Evolutionary conservation across 1,139 yeast species (phyloP).

Genomic region (Blastobotrys niveus): DNA sequence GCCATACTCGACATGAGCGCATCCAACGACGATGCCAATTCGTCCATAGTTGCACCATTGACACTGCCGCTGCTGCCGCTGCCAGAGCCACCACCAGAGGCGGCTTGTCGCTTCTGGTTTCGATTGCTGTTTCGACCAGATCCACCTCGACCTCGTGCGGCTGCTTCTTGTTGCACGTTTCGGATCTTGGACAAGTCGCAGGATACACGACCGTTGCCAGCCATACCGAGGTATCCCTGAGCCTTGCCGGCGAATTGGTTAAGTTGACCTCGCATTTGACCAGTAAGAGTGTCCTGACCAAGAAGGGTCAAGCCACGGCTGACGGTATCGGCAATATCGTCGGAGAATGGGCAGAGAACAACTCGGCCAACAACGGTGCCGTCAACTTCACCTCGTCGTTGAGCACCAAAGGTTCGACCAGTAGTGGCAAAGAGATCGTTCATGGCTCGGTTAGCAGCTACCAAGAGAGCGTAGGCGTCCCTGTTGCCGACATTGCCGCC

Average conservation of each 20-base stretch:
- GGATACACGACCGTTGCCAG: conserved; percentile 1
- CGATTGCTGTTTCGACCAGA: no score
- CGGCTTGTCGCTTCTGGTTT: background rate
- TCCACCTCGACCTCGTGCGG: background rate
- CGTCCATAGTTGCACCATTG: conserved; percentile 2
- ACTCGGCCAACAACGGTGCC: background rate
- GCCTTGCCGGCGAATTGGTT: conserved; percentile 7
- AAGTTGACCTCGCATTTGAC: conserved; percentile 3
- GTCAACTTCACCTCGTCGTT: conserved; percentile 5
- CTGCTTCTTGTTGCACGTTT: background rate
- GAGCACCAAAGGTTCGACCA: conserved; percentile 7
- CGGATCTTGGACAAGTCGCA: conserved; percentile 3
- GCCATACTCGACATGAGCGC: background rate
- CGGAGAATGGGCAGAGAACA: conserved; percentile 10
- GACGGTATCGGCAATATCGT: conserved; percentile 2
- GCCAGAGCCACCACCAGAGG: background rate
- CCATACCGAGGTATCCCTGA: conserved; percentile 6
- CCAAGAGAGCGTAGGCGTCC: conserved; percentile 3
- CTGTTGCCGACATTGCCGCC: background rate
- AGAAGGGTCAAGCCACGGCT: background rate
- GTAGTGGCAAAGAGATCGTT: conserved; percentile 1
- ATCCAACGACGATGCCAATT: background rate
- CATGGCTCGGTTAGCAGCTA: conserved; percentile 4
- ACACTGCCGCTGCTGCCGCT: background rate
- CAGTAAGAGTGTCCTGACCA: background rate